phyloP scores from a whole-genome alignment of 2,329 filamentous ascomycete genomes.

The Cordyceps javanica region DNA sequence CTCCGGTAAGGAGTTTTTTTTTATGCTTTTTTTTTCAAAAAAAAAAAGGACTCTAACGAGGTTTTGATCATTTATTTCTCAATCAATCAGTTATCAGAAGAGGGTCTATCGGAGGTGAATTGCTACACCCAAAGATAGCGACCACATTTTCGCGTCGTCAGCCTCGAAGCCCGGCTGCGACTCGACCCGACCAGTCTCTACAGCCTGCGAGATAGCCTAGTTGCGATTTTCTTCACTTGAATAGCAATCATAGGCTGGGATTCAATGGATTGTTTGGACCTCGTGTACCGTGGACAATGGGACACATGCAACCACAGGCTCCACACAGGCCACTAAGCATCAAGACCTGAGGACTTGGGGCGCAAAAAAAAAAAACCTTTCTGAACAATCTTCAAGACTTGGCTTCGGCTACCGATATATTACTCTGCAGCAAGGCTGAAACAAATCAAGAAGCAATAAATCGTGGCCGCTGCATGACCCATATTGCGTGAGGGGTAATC shows the following conservation, averaged over 20 bases:
- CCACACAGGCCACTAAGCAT: constrained; percentile 5
- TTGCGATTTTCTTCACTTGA: neutral
- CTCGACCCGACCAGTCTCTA: neutral
- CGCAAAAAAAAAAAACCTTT: neutral
- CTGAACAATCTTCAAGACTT: neutral
- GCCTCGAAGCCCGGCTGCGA: neutral
- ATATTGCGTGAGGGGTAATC: neutral
- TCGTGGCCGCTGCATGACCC: neutral
- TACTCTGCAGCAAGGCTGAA: neutral
- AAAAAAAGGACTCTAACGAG: too few species aligned
- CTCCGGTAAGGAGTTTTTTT: too few species aligned
- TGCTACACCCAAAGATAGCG: neutral
- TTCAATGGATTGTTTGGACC: neutral
- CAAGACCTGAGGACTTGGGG: neutral
- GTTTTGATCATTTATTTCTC: too few species aligned
- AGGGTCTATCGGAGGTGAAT: neutral
- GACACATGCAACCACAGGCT: constrained; percentile 7
- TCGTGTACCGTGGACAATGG: neutral
- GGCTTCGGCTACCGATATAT: neutral
- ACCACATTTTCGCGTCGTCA: neutral
- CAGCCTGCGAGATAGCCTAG: neutral
- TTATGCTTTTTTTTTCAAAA: too few species aligned
- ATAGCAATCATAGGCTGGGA: too few species aligned
- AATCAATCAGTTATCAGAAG: too few species aligned
- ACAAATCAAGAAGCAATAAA: neutral